phyloP scores from a whole-genome alignment of 2,329 filamentous ascomycete genomes.

The Sporothrix phasma region DNA sequence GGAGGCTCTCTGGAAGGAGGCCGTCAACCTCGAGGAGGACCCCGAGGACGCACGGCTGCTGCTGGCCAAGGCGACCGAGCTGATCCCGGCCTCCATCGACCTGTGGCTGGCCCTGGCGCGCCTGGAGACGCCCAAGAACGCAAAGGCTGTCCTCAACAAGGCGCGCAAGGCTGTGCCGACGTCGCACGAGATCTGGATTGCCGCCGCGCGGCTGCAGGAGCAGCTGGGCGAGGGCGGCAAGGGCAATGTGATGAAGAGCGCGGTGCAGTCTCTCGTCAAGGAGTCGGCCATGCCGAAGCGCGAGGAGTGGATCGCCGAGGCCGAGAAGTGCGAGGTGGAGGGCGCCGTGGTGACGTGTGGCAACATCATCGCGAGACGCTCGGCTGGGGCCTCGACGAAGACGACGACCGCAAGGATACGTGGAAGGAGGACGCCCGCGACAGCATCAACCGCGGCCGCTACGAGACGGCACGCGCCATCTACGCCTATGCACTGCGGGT shows the following conservation, averaged over 20 bases:
- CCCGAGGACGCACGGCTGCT: slow-evolving; percentile 77
- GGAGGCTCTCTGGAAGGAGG: slow-evolving; percentile 94
- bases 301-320: slow-evolving; percentile 93
- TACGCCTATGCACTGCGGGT: slow-evolving; percentile 84
- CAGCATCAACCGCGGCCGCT: slow-evolving; percentile 70
- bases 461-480: slow-evolving; percentile 86
- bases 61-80: slow-evolving; percentile 87
- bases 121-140: slow-evolving; percentile 80
- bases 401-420: slow-evolving; percentile 89
- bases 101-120: slow-evolving; percentile 90
- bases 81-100: slow-evolving; percentile 88
- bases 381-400: slow-evolving; percentile 86
- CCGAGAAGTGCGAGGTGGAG: slow-evolving; percentile 89
- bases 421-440: slow-evolving; percentile 90
- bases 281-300: slow-evolving; percentile 95
- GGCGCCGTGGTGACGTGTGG: slow-evolving; percentile 78
- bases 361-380: slow-evolving; percentile 88
- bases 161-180: slow-evolving; percentile 89
- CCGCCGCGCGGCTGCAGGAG: slow-evolving; percentile 82
- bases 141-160: slow-evolving; percentile 89
- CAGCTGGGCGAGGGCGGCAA: slow-evolving; percentile 66
- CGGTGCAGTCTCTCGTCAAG: slow-evolving; percentile 75
- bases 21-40: slow-evolving; percentile 90
- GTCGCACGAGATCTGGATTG: slow-evolving; percentile 94
- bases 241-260: slow-evolving; percentile 90